phyloP scores from a whole-genome alignment of 441 rosid species.

The Breynia disticha region DNA sequence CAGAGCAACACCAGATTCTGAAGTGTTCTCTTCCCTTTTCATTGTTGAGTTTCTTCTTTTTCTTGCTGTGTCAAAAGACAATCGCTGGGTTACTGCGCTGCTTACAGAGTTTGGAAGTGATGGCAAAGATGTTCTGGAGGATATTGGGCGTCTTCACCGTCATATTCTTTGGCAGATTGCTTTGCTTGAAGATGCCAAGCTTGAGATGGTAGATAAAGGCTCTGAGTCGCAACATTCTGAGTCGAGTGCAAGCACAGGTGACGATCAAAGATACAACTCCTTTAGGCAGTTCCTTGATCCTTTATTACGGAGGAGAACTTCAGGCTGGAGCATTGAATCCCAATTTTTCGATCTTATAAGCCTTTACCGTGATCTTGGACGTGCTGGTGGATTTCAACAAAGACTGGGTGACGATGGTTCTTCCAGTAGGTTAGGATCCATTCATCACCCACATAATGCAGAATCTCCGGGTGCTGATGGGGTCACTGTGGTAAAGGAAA shows the following conservation, averaged over 20 bases:
- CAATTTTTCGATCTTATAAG: constrained; percentile 93
- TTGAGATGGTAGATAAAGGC: constrained; percentile 48
- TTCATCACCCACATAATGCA: constrained; percentile 21
- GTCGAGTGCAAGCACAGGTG: constrained; percentile 35
- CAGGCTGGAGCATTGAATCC: constrained; percentile 86
- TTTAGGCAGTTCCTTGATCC: constrained; percentile 98
- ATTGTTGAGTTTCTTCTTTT: constrained; percentile 90
- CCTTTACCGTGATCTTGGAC: constrained; percentile 90
- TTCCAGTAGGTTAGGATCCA: constrained; percentile 35
- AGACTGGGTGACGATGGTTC: constrained; percentile 49
- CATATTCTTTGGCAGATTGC: constrained; percentile 94
- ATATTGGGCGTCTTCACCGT: constrained; percentile 76
- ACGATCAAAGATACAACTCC: constrained; percentile 80
- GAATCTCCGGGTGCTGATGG: constrained; percentile 44
- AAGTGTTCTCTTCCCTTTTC: constrained; percentile 73
- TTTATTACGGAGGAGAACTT: constrained; percentile 73
- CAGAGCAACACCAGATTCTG: constrained; percentile 41
- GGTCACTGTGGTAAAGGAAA: constrained; percentile 39
- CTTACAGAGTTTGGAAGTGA: constrained; percentile 84
- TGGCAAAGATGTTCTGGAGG: constrained; percentile 82
- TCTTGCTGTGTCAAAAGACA: constrained; percentile 95
- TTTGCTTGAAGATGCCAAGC: constrained; percentile 70
- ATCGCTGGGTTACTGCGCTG: constrained; percentile 93
- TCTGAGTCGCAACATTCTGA: constrained; percentile 53
- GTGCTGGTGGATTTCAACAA: constrained; percentile 67